Evolutionary conservation across 2,329 filamentous ascomycete genomes (phyloP).

Genomic region (Calonectria ilicicola): DNA sequence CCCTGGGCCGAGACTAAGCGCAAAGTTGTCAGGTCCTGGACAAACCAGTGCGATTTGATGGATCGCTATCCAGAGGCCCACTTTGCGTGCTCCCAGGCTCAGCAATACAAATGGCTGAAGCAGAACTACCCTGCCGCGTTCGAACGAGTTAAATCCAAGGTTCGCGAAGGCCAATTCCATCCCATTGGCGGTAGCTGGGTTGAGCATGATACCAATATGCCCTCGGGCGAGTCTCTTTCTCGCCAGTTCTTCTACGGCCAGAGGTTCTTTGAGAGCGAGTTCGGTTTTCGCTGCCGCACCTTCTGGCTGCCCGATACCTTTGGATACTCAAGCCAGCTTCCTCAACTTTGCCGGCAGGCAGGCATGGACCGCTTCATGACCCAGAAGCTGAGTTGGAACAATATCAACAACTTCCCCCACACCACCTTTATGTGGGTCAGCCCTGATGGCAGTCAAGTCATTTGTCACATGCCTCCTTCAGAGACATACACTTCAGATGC

Average conservation of each 20-base stretch:
- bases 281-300: conserved; percentile 87
- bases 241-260: conserved; percentile 97
- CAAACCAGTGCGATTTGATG: conserved; percentile 94
- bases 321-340: conserved; percentile 94
- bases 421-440: conserved; percentile 99
- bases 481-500: conserved; percentile 97
- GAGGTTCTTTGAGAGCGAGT: conserved; percentile 92
- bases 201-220: conserved; percentile 98
- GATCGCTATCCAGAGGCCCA: conserved; percentile 94
- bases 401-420: conserved; percentile 98
- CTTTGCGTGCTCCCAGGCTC: conserved; percentile 93
- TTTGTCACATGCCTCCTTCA: conserved; percentile 96
- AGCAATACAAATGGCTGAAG: conserved; percentile 99
- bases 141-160: conserved; percentile 90
- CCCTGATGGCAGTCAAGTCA: conserved; percentile 93
- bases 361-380: conserved; percentile 98
- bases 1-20: conserved; percentile 98
- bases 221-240: conserved; percentile 92
- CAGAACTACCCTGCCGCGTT: conserved; percentile 88
- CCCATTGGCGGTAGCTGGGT: conserved; percentile 99
- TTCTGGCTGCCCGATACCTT: conserved; percentile 99
- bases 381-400: conserved; percentile 99
- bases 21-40: conserved; percentile 96
- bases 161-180: conserved; percentile 91
- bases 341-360: conserved; percentile 92